Base-by-base conservation (phyloP, 495 filamentous ascomycete genomes). In the Cercophora scortea region DNA sequence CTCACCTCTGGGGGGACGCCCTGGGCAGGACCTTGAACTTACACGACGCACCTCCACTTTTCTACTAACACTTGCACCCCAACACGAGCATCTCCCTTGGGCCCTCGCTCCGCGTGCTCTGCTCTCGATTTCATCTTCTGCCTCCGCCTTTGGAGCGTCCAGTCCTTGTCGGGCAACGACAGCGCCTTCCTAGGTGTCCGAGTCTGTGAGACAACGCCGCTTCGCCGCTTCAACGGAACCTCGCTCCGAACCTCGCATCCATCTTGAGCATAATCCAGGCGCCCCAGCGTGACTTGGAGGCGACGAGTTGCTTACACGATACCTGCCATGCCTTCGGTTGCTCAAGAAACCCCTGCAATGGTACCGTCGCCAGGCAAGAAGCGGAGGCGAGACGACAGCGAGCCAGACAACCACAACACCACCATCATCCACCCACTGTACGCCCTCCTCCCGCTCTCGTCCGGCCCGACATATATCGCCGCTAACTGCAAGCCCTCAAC, bases 361-460 rank as follows among this genome's bases (percentile, higher is more conserved):
- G 54, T 61, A 43, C 55, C 59, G 32, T 49, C 56, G 44, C 25
- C 25, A 5, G 53, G 55, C 52, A 73, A 62, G 60, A 76, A 75
- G 60, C 60, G 71, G 52, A 68, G 66, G 52, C 69, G 68, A 52
- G 71, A 73, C 33, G 71, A 71, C 47, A 42, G 51, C 52, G 52
- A 55, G 50, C 42, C 42, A 51, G 49, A 57, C 46, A 54, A 57
- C 45, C 65, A 69, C 50, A 53, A 42, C 51, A 49, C 54, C 47
- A 15, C 6, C 43, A 45, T 13, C 43, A 32, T 32, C 17, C 7
- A 45, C 39, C 53, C 59, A 58, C 56, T 70, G 66, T 70, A 70
- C 55, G 60, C 10, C 36, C 36, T 10, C 36, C 54, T 49, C 39
- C 52, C 35, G 16, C 39, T 39, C 42, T 46, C 36, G 49, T 51